Base-by-base conservation (phyloP, 441 rosid species). In the California macrophylla region DNA sequence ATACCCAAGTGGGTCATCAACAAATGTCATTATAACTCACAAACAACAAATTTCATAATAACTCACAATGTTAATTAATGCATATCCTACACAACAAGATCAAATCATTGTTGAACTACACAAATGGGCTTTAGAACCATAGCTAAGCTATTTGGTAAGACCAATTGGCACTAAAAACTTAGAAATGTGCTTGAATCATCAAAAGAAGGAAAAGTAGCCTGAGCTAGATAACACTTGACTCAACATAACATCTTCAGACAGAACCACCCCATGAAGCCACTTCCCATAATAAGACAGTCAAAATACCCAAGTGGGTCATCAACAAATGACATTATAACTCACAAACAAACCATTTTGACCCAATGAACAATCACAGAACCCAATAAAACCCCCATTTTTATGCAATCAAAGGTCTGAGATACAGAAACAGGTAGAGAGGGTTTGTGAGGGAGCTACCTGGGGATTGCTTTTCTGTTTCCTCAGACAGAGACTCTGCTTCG, bases 391-490 rank as follows among this genome's bases (percentile, higher is more conserved):
- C 50, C 50, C 12, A 12, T 38, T 38, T 38, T 38, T 7, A 38
- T 28, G 1, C 42, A 38, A 38, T 21, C 61, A 21, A 54, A 54
- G 3, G 1, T 13, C 9, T 54, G 25, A 20, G 26, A 54, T 8
- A 20, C 61, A 42, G n/a, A 25, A 21, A 24, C 5, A 42, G 50
- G 45, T 8, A 1, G 47, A 18, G 65, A 7, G 2, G 18, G 8
- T 60, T 18, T 23, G 20, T 9, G 74, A 8, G 65, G n/a, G 40
- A n/a, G 58, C 42, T 69, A 82, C 81, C 80, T 21, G 40, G 56
- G 34, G 75, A 73, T 56, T 75, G 65, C 15, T 30, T 73, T 32
- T 70, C 69, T 64, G 24, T 13, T 13, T 69, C 18, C 63, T 32
- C 54, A 3, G 54, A n/a, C 25, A 16, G 69, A 62, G 64, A 18